Percentiles rank a stretch among this genome's conserved stretches.
phyloP scores from a whole-genome alignment of 2,329 filamentous ascomycete species.

The Ceratocystiopsis minuta region DNA sequence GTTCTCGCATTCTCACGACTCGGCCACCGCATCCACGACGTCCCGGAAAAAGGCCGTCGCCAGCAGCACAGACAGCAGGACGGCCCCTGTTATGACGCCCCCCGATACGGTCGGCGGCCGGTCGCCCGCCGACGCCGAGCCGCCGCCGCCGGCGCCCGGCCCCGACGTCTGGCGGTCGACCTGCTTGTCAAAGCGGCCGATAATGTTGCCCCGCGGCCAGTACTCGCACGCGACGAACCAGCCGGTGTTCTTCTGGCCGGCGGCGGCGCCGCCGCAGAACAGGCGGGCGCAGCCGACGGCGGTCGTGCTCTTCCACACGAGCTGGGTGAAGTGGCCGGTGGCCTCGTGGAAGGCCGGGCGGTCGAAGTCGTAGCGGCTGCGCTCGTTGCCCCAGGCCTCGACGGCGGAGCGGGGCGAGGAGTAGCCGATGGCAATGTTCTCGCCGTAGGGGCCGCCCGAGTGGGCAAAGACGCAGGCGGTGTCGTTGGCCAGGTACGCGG shows the following conservation, averaged over 20 bases:
- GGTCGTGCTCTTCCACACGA: conserved; percentile 50
- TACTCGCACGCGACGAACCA: conserved; percentile 58
- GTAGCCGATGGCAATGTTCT: conserved; percentile 57
- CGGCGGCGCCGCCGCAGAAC: conserved; percentile 18
- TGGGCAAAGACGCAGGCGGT: conserved; percentile 31
- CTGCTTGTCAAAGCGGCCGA: conserved; percentile 30
- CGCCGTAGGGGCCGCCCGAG: conserved; percentile 47
- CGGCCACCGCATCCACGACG: not conserved
- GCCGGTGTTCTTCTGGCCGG: conserved; percentile 17
- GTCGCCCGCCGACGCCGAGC: too few relatives aligned
- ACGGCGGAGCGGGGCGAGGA: conserved; percentile 35
- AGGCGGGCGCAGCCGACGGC: conserved; percentile 35
- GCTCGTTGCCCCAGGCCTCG: conserved; percentile 48
- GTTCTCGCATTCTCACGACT: not conserved
- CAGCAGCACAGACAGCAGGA: conserved; percentile 4
- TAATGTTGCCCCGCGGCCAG: conserved; percentile 46
- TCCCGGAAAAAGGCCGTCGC: conserved; percentile 3
- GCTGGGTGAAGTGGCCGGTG: conserved; percentile 56
- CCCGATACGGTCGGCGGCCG: not conserved
- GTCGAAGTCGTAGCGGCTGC: conserved; percentile 38
- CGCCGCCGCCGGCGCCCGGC: not conserved
- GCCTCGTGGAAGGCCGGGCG: conserved; percentile 35
- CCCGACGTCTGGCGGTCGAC: conserved; percentile 20
- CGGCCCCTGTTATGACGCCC: conserved; percentile 1
- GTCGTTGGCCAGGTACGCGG: conserved; percentile 25